Percentiles rank a stretch among this genome's conserved stretches.
These are phyloP conservation scores for Rhododendron henanense DNA, from an alignment of 148 eudicot genomes.

Conservation along the genomic window DNA sequence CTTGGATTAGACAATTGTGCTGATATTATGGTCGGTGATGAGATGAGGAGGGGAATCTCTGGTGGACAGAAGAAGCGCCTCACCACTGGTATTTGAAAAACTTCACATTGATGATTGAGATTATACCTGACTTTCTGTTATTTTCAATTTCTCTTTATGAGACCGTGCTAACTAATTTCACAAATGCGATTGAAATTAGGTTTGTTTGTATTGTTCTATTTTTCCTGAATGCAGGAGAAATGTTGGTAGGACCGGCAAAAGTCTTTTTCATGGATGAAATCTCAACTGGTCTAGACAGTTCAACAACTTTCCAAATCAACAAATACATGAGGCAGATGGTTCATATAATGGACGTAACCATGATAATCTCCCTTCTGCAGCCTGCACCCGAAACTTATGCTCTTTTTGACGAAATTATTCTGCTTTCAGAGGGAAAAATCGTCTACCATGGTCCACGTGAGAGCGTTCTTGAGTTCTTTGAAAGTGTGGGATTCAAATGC, in stretches of 20 bases:
- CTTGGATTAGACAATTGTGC: constrained; percentile 39
- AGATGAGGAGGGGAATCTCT: constrained; percentile 46
- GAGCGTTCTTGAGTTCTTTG: constrained; percentile 36
- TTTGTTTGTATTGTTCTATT: neutral
- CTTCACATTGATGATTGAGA: neutral
- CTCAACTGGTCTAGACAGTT: constrained; percentile 48
- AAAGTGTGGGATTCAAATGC: constrained; percentile 42
- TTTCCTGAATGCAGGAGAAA: constrained; percentile 28
- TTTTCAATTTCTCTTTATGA: neutral
- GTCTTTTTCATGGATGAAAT: constrained; percentile 47
- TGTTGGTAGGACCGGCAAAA: constrained; percentile 50
- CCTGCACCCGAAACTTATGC: constrained; percentile 46
- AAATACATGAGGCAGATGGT: constrained; percentile 46
- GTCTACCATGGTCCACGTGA: constrained; percentile 46
- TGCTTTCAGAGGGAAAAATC: constrained; percentile 41
- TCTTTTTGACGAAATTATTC: constrained; percentile 41
- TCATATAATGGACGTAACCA: constrained; percentile 42
- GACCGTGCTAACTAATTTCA: neutral
- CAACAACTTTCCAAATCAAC: constrained; percentile 39
- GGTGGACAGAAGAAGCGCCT: constrained; percentile 51
- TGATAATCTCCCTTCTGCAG: constrained; percentile 46
- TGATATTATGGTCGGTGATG: constrained; percentile 44
- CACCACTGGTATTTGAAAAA: constrained; percentile 27
- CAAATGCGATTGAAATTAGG: neutral
- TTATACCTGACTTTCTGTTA: neutral